A percentile compares a stretch with the other conserved stretches of the same genome.
Conservation (phyloP, 2,329 filamentous ascomycete genomes). For the Zelopaecilomyces penicillatus region DNA sequence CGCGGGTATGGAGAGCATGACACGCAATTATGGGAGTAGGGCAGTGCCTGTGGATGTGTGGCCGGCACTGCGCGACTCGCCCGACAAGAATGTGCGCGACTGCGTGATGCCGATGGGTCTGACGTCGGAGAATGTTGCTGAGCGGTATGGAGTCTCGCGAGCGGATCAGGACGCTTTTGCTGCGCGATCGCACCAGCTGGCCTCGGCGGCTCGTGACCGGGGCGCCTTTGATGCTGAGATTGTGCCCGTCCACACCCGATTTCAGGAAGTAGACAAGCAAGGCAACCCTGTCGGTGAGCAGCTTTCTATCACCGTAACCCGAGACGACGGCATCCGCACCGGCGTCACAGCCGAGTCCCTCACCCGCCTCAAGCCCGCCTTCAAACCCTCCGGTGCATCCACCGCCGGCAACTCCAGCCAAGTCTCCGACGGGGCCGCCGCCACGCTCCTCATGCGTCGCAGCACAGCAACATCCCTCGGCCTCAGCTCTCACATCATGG, state of each 20-base stretch:
- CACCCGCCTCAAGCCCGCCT: slow-evolving; percentile 75
- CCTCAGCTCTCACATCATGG: slow-evolving; percentile 60
- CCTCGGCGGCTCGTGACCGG: slow-evolving; percentile 57
- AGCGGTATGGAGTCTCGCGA: slow-evolving; percentile 63
- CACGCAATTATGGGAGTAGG: slow-evolving; percentile 72
- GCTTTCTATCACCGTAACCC: slow-evolving; percentile 57
- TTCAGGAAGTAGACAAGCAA: slow-evolving; percentile 54
- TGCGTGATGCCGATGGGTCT: slow-evolving; percentile 94
- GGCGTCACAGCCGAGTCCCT: slow-evolving; percentile 62
- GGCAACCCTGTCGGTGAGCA: slow-evolving; percentile 46
- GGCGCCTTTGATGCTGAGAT: slow-evolving; percentile 74
- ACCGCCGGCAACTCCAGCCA: slow-evolving; percentile 85
- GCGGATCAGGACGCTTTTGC: slow-evolving; percentile 80
- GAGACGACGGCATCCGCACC: slow-evolving; percentile 76
- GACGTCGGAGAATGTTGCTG: slow-evolving; percentile 81
- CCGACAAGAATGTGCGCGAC: slow-evolving; percentile 63
- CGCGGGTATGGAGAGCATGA: slow-evolving; percentile 96
- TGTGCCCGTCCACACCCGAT: slow-evolving; percentile 66
- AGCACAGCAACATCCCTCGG: slow-evolving; percentile 68
- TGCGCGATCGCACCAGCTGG: slow-evolving; percentile 63
- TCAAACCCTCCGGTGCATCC: slow-evolving; percentile 62
- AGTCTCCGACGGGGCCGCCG: slow-evolving; percentile 81
- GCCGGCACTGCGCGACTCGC: slow-evolving; percentile 59
- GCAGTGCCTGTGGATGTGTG: slow-evolving; percentile 81
- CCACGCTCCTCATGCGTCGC: slow-evolving; percentile 76